Evolutionary conservation across 2,329 filamentous ascomycete genomes (phyloP).

Genomic region (Trichoderma simmonsii): DNA sequence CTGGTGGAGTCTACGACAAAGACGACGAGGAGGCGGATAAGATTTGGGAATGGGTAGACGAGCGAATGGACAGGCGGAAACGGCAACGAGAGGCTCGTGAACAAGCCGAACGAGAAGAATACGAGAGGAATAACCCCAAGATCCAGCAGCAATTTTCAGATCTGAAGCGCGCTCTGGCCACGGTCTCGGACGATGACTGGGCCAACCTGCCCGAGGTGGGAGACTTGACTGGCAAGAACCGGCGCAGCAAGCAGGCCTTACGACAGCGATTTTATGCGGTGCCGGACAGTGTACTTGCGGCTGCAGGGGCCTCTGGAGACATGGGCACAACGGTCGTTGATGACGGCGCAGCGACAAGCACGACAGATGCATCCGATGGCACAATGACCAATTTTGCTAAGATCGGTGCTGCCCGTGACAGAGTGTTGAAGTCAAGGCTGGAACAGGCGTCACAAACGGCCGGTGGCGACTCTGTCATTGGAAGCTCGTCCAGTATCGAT

Average conservation of each 20-base stretch:
- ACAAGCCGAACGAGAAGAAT: slow-evolving; percentile 84
- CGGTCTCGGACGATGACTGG: slow-evolving; percentile 94
- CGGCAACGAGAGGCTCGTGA: slow-evolving; percentile 93
- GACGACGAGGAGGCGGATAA: slow-evolving; percentile 97
- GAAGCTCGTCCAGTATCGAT: slow-evolving; percentile 87
- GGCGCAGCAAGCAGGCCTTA: slow-evolving; percentile 76
- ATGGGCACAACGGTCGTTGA: slow-evolving; percentile 86
- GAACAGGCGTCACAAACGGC: slow-evolving; percentile 80
- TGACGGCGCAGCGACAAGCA: slow-evolving; percentile 55
- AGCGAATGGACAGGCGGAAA: slow-evolving; percentile 92
- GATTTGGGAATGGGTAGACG: slow-evolving; percentile 93
- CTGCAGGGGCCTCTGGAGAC: slow-evolving; percentile 75
- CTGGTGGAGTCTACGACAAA: slow-evolving; percentile 91
- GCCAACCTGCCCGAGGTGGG: slow-evolving; percentile 92
- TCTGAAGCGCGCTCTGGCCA: slow-evolving; percentile 82
- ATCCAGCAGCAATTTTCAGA: slow-evolving; percentile 98
- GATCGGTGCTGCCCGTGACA: slow-evolving; percentile 93
- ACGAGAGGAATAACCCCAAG: slow-evolving; percentile 96
- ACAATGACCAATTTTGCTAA: slow-evolving; percentile 98
- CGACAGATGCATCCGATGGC: slow-evolving; percentile 61
- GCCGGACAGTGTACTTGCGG: slow-evolving; percentile 89
- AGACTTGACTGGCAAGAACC: slow-evolving; percentile 91
- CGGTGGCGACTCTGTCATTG: slow-evolving; percentile 61
- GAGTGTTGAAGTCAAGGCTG: slow-evolving; percentile 89
- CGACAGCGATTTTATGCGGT: slow-evolving; percentile 91